Percentiles rank a stretch among this genome's conserved stretches.
Conservation (phyloP, 2,329 filamentous ascomycete species). For the Ophiosphaerella korrae region DNA sequence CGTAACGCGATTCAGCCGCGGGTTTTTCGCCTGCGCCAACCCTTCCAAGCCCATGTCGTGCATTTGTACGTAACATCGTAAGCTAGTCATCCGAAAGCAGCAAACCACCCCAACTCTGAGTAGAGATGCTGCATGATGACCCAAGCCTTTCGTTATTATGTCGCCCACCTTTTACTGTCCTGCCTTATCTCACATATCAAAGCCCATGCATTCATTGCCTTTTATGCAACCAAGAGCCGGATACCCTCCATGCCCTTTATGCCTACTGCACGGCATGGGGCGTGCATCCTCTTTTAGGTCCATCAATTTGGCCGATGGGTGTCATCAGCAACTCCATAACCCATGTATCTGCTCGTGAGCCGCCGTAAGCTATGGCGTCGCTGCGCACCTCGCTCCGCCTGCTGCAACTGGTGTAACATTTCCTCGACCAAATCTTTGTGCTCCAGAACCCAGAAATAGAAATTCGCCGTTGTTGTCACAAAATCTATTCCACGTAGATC, state of each 20-base stretch:
- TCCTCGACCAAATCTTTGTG: neutral
- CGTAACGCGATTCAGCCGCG: conserved; percentile 18
- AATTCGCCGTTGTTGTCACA: conserved; percentile 27
- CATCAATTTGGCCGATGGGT: no score
- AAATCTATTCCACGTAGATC: conserved; percentile 24
- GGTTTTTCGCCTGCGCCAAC: conserved; percentile 14
- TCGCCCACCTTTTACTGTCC: conserved; percentile 1
- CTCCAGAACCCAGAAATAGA: conserved; percentile 5
- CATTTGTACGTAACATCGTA: conserved; percentile 29
- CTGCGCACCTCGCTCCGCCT: conserved; percentile 3
- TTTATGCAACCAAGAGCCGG: no score
- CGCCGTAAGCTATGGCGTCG: no score
- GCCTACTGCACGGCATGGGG: no score
- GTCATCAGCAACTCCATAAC: no score
- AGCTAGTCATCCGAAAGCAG: conserved; percentile 15
- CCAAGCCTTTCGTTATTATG: conserved; percentile 2
- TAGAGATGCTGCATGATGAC: conserved; percentile 17
- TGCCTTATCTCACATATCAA: no score
- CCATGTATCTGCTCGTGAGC: neutral
- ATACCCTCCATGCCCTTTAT: no score
- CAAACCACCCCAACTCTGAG: conserved; percentile 25
- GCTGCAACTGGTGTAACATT: conserved; percentile 6
- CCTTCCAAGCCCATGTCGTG: conserved; percentile 19
- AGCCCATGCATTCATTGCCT: no score
- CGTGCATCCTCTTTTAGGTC: no score